A percentile compares a stretch with the other conserved stretches of the same genome.
Conservation (phyloP, 2,329 filamentous ascomycete genomes). For the Celoporthe dispersa region DNA sequence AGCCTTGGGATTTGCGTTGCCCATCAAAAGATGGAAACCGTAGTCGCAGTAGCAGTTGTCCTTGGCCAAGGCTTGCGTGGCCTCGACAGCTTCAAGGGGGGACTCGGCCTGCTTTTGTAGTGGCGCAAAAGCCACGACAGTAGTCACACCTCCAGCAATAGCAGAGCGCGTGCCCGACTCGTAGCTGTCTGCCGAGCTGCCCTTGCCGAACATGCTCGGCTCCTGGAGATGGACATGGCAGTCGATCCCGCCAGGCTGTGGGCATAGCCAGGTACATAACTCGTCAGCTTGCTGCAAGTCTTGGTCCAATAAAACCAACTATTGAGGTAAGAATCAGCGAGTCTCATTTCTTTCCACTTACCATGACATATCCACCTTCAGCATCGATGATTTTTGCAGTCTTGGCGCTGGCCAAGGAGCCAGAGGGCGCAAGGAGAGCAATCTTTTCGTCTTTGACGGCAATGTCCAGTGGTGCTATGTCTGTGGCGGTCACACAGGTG, state of each 20-base stretch:
- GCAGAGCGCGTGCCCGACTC: constrained; percentile 50
- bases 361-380: too few species aligned
- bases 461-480: constrained; percentile 47
- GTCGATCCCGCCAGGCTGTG: constrained; percentile 45
- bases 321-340: too few species aligned
- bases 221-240: constrained; percentile 47
- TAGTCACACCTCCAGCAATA: constrained; percentile 63
- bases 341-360: too few species aligned
- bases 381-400: too few species aligned
- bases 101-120: constrained; percentile 50
- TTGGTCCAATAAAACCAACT: too few species aligned
- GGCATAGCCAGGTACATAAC: background rate
- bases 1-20: too few species aligned
- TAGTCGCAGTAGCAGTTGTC: too few species aligned
- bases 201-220: constrained; percentile 42
- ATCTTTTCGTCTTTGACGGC: constrained; percentile 50
- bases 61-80: too few species aligned
- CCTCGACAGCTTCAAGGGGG: too few species aligned
- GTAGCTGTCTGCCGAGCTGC: constrained; percentile 41
- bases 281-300: too few species aligned
- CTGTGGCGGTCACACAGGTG: constrained; percentile 47
- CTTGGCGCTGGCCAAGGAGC: too few species aligned
- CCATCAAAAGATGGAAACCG: too few species aligned
- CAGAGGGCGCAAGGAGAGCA: constrained; percentile 31
- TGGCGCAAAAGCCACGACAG: constrained; percentile 60